phyloP scores from a whole-genome alignment of 163 green algal genomes.

The Chlamydomonas reinhardtii region DNA sequence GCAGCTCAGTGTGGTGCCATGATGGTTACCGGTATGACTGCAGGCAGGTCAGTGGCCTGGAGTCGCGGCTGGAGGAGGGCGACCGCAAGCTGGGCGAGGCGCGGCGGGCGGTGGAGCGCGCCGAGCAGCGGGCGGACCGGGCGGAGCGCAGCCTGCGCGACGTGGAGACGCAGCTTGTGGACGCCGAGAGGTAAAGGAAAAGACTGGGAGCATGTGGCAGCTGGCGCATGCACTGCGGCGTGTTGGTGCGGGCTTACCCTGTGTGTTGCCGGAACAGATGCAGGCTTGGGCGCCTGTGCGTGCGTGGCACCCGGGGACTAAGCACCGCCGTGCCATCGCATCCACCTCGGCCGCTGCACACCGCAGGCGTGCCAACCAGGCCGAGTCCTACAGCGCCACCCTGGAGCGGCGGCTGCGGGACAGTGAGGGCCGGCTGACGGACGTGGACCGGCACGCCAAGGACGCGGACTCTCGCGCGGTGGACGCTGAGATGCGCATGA shows the following conservation, averaged over 20 bases:
- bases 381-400: constrained; percentile 19
- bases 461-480: constrained; percentile 34
- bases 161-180: constrained; percentile 38
- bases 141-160: constrained; percentile 39
- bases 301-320: too few species aligned
- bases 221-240: too few species aligned
- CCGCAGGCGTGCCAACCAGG: constrained; percentile 58
- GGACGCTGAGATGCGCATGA: constrained; percentile 28
- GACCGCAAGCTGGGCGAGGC: constrained; percentile 52
- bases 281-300: too few species aligned
- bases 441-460: constrained; percentile 51
- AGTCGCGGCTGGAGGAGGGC: constrained; percentile 43
- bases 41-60: constrained; percentile 43
- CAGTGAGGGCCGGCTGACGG: constrained; percentile 28
- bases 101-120: constrained; percentile 36
- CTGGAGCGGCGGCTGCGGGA: constrained; percentile 55
- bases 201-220: background rate
- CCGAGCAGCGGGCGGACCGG: constrained; percentile 55
- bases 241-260: too few species aligned
- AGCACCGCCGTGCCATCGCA: too few species aligned
- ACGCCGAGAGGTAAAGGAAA: constrained; percentile 47
- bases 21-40: background rate
- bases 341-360: too few species aligned
- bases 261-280: too few species aligned
- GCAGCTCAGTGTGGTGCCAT: too few species aligned